These are phyloP conservation scores for Galerina marginata DNA, from an alignment of 768 basidiomycete species.

Conservation along the genomic window DNA sequence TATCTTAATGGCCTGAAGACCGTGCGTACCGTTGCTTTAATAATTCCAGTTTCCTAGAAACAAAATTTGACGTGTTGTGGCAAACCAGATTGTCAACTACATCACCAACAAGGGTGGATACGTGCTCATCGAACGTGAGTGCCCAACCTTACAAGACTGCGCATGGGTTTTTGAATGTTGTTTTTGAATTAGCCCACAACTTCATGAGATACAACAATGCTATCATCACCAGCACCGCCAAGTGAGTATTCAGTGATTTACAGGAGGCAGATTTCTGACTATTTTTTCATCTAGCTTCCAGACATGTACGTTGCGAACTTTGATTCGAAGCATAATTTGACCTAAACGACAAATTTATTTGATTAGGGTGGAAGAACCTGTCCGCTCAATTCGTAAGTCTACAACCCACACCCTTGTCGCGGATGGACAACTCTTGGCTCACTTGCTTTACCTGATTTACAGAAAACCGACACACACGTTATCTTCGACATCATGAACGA, in stretches of 20 bases:
- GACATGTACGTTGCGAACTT: slow-evolving; percentile 43
- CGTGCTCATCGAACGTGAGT: slow-evolving; percentile 60
- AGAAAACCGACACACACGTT: slow-evolving; percentile 55
- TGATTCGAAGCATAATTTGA: background rate
- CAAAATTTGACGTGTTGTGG: background rate
- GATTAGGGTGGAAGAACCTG: slow-evolving; percentile 61
- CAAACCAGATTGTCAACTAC: slow-evolving; percentile 55
- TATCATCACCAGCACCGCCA: slow-evolving; percentile 52
- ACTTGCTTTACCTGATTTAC: background rate
- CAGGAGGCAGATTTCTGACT: background rate
- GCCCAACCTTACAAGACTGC: background rate
- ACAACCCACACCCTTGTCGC: background rate
- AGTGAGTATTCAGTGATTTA: slow-evolving; percentile 38
- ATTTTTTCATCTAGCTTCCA: slow-evolving; percentile 43
- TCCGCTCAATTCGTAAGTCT: slow-evolving; percentile 56
- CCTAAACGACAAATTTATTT: background rate
- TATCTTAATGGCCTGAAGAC: slow-evolving; percentile 58
- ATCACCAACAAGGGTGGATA: slow-evolving; percentile 65
- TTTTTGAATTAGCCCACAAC: slow-evolving; percentile 52
- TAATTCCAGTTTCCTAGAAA: background rate
- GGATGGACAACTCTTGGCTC: background rate
- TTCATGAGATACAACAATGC: slow-evolving; percentile 63
- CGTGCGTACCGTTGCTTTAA: slow-evolving; percentile 31
- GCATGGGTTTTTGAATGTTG: background rate
- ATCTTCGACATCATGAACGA: slow-evolving; percentile 75